These are phyloP conservation scores for Eragrostis nindensis DNA, from an alignment of 176 grass and related monocot genomes.

Conservation along the genomic window DNA sequence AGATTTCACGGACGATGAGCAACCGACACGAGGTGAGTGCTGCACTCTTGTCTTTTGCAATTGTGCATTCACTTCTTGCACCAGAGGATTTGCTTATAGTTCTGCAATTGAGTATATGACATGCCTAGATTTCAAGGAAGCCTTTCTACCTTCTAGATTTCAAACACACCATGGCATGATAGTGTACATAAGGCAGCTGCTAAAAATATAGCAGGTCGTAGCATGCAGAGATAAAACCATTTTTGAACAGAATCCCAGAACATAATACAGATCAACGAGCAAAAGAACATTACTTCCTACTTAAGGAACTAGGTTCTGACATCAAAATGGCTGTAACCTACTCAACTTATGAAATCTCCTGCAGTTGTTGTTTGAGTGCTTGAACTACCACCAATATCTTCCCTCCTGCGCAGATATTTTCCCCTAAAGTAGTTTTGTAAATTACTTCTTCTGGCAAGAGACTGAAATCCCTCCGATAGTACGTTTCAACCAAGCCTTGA, in stretches of 20 bases:
- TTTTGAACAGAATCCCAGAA: not conserved
- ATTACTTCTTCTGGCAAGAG: not conserved
- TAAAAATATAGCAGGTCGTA: not conserved
- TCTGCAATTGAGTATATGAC: not conserved
- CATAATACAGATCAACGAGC: not conserved
- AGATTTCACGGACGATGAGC: constrained; percentile 60
- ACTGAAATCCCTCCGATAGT: not conserved
- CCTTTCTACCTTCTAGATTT: not conserved
- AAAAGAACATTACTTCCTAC: not conserved
- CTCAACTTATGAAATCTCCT: constrained; percentile 3
- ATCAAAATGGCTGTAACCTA: not conserved
- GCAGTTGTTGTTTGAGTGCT: not conserved
- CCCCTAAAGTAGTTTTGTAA: not conserved
- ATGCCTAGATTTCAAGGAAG: not conserved
- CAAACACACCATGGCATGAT: not conserved
- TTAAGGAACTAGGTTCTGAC: not conserved
- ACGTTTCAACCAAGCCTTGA: not conserved
- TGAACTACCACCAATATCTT: not conserved
- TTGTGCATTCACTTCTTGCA: constrained; percentile 4
- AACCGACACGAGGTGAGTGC: constrained; percentile 35
- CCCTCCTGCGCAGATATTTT: not conserved
- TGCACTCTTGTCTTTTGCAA: not conserved
- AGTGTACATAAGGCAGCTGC: too few relatives aligned
- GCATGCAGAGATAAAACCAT: not conserved
- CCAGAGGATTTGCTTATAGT: not conserved